Evolutionary conservation across 2,329 filamentous ascomycete genomes (phyloP).

Genomic region (Phialemonium atrogriseum): DNA sequence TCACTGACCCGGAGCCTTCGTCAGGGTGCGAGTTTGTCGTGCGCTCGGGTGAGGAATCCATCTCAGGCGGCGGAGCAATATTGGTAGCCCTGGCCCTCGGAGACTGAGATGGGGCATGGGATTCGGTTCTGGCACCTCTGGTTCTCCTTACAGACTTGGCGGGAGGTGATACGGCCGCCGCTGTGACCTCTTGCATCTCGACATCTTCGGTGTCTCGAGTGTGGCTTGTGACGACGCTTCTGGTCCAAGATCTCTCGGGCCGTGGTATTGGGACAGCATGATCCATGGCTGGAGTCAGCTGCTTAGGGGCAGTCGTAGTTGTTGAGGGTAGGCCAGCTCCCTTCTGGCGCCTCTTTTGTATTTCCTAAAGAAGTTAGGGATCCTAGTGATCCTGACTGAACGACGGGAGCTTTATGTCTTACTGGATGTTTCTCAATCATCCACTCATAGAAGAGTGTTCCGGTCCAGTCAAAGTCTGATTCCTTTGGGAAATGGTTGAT

Average conservation of each 20-base stretch:
- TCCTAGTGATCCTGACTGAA: no score
- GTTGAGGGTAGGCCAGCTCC: no score
- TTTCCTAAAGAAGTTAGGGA: slow-evolving; percentile 6
- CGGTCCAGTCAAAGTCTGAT: slow-evolving; percentile 29
- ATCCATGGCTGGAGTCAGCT: slow-evolving; percentile 4
- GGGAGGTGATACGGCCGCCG: no score
- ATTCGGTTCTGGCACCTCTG: no score
- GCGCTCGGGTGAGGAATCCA: no score
- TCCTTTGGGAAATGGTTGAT: slow-evolving; percentile 42
- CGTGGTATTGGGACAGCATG: slow-evolving; percentile 6
- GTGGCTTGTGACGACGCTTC: slow-evolving; percentile 14
- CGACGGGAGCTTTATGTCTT: no score
- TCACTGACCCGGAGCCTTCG: no score
- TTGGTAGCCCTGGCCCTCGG: no score
- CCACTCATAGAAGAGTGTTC: slow-evolving; percentile 41
- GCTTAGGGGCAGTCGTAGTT: background rate
- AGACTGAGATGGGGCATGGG: no score
- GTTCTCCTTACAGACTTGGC: no score
- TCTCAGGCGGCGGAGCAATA: no score
- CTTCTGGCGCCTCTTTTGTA: slow-evolving; percentile 5
- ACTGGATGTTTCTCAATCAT: slow-evolving; percentile 33
- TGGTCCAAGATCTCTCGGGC: slow-evolving; percentile 8
- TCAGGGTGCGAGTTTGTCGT: no score
- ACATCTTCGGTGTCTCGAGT: slow-evolving; percentile 15
- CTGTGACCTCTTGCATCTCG: slow-evolving; percentile 17